phyloP scores from a whole-genome alignment of 2,329 filamentous ascomycete species.

The Colletotrichum tropicicola region DNA sequence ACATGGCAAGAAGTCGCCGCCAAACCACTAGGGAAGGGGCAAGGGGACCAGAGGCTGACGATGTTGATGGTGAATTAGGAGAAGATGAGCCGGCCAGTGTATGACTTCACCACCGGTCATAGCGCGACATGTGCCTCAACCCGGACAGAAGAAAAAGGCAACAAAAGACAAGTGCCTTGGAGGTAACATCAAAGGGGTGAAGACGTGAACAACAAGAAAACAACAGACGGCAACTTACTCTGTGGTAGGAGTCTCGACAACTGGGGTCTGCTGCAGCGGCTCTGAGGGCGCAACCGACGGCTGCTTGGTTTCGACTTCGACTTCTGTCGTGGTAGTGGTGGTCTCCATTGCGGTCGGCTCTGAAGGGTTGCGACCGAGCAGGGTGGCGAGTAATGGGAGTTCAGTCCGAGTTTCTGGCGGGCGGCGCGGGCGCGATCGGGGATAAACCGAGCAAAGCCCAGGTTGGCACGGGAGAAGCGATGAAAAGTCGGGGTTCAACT shows the following conservation, averaged over 20 bases:
- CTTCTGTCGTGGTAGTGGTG: not conserved
- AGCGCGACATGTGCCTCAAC: not conserved
- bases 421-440: not conserved
- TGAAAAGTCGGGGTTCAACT: slow-evolving; percentile 7
- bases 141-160: not conserved
- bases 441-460: not conserved
- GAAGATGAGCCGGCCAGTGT: not conserved
- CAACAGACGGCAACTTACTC: slow-evolving; percentile 11
- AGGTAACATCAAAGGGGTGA: no score
- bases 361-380: no score
- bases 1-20: not conserved
- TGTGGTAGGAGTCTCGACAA: slow-evolving; percentile 18
- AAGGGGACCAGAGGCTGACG: not conserved
- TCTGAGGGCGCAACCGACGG: slow-evolving; percentile 26
- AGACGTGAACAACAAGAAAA: no score
- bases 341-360: slow-evolving; percentile 19
- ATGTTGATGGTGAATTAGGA: not conserved
- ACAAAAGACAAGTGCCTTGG: not conserved
- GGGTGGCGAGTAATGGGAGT: not conserved
- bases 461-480: not conserved
- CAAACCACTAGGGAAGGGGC: not conserved
- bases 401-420: not conserved
- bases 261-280: slow-evolving; percentile 18
- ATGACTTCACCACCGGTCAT: slow-evolving; percentile 29
- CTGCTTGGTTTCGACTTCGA: slow-evolving; percentile 28